Conservation (phyloP, 768 basidiomycete species). For the Boletus rufocinnamomeus region DNA sequence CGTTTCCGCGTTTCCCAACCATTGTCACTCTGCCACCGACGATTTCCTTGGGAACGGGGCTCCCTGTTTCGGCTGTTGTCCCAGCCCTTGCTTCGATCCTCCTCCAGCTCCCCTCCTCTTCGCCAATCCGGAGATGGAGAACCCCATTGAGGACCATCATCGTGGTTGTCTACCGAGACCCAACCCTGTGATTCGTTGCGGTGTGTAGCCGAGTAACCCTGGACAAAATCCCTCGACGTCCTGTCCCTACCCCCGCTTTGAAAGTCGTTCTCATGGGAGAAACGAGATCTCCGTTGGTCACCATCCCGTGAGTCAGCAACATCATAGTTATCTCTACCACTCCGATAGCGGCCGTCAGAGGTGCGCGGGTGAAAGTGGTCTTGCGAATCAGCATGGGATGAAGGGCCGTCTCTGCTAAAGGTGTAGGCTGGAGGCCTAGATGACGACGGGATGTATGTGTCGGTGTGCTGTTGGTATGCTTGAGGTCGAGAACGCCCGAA, state of each 20-base stretch:
- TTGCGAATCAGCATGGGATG: constrained; percentile 51
- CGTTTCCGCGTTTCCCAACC: constrained; percentile 57
- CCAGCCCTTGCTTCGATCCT: constrained; percentile 41
- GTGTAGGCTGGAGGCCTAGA: constrained; percentile 49
- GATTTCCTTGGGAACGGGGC: constrained; percentile 29
- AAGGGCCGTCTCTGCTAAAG: constrained; percentile 51
- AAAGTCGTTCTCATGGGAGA: constrained; percentile 43
- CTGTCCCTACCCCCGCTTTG: constrained; percentile 47
- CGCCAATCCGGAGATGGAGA: constrained; percentile 50
- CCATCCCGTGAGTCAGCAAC: constrained; percentile 44
- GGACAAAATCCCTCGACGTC: constrained; percentile 48
- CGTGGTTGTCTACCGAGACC: constrained; percentile 43
- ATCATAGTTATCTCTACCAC: constrained; percentile 53
- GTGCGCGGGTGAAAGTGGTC: constrained; percentile 39
- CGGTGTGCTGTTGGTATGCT: constrained; percentile 41
- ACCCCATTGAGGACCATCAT: constrained; percentile 41
- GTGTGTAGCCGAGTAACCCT: constrained; percentile 43
- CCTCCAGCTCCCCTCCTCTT: constrained; percentile 36
- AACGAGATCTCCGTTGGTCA: constrained; percentile 47
- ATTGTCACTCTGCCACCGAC: constrained; percentile 38
- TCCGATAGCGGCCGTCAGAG: constrained; percentile 54
- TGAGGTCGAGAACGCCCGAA: constrained; percentile 55
- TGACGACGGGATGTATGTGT: constrained; percentile 47
- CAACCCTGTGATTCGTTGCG: constrained; percentile 51
- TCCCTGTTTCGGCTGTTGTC: constrained; percentile 43